These are phyloP conservation scores for Oryza nivara DNA, from an alignment of 176 grass and related monocot species.

Conservation along the genomic window DNA sequence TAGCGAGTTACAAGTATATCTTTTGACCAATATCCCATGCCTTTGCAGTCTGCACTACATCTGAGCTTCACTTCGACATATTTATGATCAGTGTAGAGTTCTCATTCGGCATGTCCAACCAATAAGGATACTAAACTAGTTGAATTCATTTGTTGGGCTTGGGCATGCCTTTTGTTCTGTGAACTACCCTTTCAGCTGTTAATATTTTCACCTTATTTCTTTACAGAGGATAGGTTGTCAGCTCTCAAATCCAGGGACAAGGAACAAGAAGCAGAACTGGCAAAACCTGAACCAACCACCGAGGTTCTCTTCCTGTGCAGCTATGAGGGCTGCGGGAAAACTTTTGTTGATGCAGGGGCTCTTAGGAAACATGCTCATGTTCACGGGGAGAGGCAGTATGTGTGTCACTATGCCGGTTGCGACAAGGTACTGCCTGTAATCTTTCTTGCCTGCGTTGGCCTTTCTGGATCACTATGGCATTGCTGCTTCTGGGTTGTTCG, in stretches of 20 bases:
- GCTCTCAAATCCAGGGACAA: conserved; percentile 70
- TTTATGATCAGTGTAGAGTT: neutral
- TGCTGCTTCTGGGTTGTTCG: conserved; percentile 24
- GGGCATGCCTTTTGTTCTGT: neutral
- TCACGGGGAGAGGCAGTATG: conserved; percentile 84
- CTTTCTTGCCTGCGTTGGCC: neutral
- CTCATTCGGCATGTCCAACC: neutral
- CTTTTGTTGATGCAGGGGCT: conserved; percentile 72
- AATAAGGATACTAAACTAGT: neutral
- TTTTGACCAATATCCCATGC: neutral
- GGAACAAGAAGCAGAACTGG: conserved; percentile 51
- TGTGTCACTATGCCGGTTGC: conserved; percentile 84
- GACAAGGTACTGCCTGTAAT: conserved; percentile 68
- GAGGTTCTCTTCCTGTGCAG: conserved; percentile 94
- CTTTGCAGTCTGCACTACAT: neutral
- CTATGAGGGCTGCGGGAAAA: conserved; percentile 84
- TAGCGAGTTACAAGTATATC: neutral
- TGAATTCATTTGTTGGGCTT: neutral
- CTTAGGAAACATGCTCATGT: conserved; percentile 85
- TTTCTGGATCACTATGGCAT: neutral
- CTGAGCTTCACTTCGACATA: neutral
- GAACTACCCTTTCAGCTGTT: neutral
- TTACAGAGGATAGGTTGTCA: conserved; percentile 74
- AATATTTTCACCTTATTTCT: conserved; percentile 10
- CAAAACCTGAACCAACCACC: conserved; percentile 65